A percentile compares a stretch with the other conserved stretches of the same genome.
These are phyloP conservation scores for Fragosphaeria purpurea DNA, from an alignment of 2,329 filamentous ascomycete genomes.

Conservation along the genomic window DNA sequence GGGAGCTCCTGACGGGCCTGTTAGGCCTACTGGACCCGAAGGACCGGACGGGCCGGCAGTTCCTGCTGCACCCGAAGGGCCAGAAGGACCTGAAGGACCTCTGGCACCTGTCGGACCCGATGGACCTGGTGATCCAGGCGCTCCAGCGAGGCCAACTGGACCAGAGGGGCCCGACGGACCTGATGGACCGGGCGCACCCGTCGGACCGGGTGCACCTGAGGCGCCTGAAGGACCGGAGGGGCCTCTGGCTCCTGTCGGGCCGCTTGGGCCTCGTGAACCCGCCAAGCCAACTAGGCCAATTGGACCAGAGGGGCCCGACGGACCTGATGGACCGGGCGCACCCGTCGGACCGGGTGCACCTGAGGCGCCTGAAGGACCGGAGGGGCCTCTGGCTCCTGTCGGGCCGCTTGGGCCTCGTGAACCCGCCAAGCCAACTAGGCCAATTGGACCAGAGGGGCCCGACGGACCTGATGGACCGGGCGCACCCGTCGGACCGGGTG, in stretches of 20 bases:
- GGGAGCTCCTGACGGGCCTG: background rate
- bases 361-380: too few relatives aligned
- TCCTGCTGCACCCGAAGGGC: background rate
- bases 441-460: background rate
- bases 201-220: background rate
- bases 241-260: background rate
- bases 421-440: too few relatives aligned
- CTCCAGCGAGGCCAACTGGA: background rate
- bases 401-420: background rate
- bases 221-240: background rate
- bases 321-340: background rate
- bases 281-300: background rate
- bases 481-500: background rate
- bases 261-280: background rate
- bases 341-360: background rate
- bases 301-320: background rate
- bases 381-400: background rate
- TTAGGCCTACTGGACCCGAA: background rate
- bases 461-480: background rate
- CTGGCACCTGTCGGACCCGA: background rate
- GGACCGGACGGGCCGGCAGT: background rate
- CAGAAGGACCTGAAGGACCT: too few relatives aligned
- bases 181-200: background rate
- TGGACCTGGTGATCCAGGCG: background rate
- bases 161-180: background rate